Evolutionary conservation across 1,284 basidiomycete genomes (phyloP).

Genomic region (Cutaneotrichosporon sp.): DNA sequence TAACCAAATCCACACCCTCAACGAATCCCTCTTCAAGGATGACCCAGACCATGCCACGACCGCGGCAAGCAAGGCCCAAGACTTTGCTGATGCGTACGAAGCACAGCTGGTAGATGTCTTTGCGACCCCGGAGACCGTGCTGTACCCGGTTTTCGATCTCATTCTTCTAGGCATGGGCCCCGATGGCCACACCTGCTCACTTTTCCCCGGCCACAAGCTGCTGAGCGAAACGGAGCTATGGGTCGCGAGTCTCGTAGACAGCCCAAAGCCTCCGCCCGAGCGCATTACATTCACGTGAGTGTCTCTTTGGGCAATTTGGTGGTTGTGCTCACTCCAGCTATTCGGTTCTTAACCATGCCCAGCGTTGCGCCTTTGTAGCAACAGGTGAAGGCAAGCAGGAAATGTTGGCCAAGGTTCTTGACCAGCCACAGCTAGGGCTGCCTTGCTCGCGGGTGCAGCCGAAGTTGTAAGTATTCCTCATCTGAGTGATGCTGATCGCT

Average conservation of each 20-base stretch:
- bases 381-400: slow-evolving; percentile 79
- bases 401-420: slow-evolving; percentile 66
- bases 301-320: too few relatives aligned
- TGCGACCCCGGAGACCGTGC: slow-evolving; percentile 78
- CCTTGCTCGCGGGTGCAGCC: slow-evolving; percentile 80
- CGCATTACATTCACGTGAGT: slow-evolving; percentile 64
- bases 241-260: slow-evolving; percentile 90
- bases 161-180: slow-evolving; percentile 89
- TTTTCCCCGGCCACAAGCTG: slow-evolving; percentile 89
- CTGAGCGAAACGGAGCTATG: slow-evolving; percentile 81
- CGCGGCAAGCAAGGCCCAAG: slow-evolving; percentile 59
- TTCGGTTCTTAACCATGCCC: slow-evolving; percentile 87
- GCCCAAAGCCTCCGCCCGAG: slow-evolving; percentile 84
- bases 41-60: slow-evolving; percentile 28
- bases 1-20: slow-evolving; percentile 78
- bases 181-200: slow-evolving; percentile 93
- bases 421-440: slow-evolving; percentile 70
- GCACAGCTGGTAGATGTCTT: slow-evolving; percentile 86
- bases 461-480: slow-evolving; percentile 51
- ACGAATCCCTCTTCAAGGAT: slow-evolving; percentile 58
- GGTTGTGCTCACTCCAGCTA: slow-evolving; percentile 48
- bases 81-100: slow-evolving; percentile 87
- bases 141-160: slow-evolving; percentile 91
- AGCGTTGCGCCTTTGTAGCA: slow-evolving; percentile 79
- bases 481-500: too few relatives aligned